Conservation (phyloP, 202 grass and related monocot genomes). For the Setaria italica region DNA sequence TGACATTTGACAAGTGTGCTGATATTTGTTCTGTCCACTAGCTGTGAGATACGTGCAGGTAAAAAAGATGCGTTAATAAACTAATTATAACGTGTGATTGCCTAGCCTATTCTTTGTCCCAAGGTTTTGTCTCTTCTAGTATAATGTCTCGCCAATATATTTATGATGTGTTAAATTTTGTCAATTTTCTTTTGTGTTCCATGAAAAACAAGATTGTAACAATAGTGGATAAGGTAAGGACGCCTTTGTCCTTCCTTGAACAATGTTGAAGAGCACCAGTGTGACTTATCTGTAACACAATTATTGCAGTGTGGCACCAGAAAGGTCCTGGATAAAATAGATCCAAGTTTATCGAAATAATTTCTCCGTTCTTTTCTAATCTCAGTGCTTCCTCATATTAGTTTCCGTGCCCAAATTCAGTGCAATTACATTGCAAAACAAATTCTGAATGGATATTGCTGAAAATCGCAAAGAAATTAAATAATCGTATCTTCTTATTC, state of each 20-base stretch:
- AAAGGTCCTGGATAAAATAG: neutral
- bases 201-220: neutral
- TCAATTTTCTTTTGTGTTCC: neutral
- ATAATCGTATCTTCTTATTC: no score
- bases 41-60: neutral
- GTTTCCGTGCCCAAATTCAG: neutral
- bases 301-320: neutral
- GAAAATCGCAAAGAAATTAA: no score
- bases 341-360: neutral
- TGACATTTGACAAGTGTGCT: constrained; percentile 47
- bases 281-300: neutral
- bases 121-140: neutral
- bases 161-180: neutral
- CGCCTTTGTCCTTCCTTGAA: neutral
- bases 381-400: neutral
- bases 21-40: neutral
- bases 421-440: neutral
- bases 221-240: neutral
- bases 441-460: neutral
- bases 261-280: neutral
- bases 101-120: neutral
- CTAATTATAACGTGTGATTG: neutral
- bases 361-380: neutral
- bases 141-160: neutral
- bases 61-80: neutral